A percentile compares a stretch with the other conserved stretches of the same genome.
phyloP scores from a whole-genome alignment of 192 early-diverging fungal genomes.

The Allomyces macrogynus region DNA sequence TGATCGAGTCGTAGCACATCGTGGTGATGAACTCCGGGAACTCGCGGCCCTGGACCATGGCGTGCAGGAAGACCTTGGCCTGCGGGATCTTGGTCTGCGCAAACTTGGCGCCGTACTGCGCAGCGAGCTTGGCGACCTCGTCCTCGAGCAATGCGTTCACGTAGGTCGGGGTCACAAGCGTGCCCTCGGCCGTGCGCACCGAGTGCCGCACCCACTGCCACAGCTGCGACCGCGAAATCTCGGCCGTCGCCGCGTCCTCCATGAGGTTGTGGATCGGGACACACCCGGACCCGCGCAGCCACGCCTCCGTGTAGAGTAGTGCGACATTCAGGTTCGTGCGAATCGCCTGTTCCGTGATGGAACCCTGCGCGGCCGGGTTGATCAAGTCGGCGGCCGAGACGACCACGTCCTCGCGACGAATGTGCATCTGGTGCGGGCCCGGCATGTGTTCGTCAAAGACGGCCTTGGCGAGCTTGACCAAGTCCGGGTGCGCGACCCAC shows the following conservation, averaged over 20 bases:
- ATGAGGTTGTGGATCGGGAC: slow-evolving; percentile 96
- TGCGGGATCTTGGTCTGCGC: slow-evolving; percentile 36
- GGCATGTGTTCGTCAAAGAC: slow-evolving; percentile 93
- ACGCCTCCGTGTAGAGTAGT: slow-evolving; percentile 84
- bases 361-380: slow-evolving; percentile 46
- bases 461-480: slow-evolving; percentile 71
- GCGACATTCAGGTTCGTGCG: slow-evolving; percentile 83
- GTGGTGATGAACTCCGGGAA: slow-evolving; percentile 91
- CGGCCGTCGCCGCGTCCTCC: slow-evolving; percentile 97
- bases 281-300: slow-evolving; percentile 84
- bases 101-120: slow-evolving; percentile 43
- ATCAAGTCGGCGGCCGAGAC: slow-evolving; percentile 68
- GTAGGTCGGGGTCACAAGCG: slow-evolving; percentile 55
- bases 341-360: slow-evolving; percentile 77
- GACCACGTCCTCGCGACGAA: slow-evolving; percentile 76
- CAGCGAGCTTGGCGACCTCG: slow-evolving; percentile 53
- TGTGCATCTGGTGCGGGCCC: slow-evolving; percentile 82
- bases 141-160: slow-evolving; percentile 65
- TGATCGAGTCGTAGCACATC: slow-evolving; percentile 77
- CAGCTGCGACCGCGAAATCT: slow-evolving; percentile 90
- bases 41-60: slow-evolving; percentile 56
- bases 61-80: slow-evolving; percentile 47
- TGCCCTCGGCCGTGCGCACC: slow-evolving; percentile 60
- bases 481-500: slow-evolving; percentile 93
- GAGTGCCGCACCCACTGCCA: slow-evolving; percentile 93